Percentiles rank a stretch among this genome's conserved stretches.
These are phyloP conservation scores for Phoma sp. DNA, from an alignment of 2,329 filamentous ascomycete species.

Conservation along the genomic window DNA sequence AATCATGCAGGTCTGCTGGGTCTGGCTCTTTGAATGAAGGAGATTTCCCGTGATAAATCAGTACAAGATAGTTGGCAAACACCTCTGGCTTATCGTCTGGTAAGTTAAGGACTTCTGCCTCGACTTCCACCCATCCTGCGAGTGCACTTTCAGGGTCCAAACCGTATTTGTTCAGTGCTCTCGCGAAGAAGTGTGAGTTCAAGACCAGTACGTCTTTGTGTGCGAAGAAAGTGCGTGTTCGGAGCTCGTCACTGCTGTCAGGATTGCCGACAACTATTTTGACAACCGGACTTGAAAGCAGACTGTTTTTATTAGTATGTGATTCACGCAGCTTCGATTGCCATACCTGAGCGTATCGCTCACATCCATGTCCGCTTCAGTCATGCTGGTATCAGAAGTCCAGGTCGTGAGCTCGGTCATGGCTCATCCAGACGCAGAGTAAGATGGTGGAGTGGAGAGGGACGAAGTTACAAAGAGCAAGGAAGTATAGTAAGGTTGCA, in stretches of 20 bases:
- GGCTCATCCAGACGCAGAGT: too few relatives aligned
- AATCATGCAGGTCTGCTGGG: too few relatives aligned
- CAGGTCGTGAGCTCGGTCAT: too few relatives aligned
- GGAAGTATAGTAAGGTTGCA: too few relatives aligned
- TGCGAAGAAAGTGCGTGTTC: not conserved
- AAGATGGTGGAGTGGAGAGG: too few relatives aligned
- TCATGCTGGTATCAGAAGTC: too few relatives aligned
- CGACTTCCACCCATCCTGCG: not conserved
- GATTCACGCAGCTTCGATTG: too few relatives aligned
- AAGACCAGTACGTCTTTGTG: not conserved
- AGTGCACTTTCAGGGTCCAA: not conserved
- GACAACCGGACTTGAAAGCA: not conserved
- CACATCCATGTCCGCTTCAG: not conserved
- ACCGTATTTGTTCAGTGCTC: not conserved
- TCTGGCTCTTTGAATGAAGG: not conserved
- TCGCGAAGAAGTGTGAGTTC: not conserved
- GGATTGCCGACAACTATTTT: not conserved
- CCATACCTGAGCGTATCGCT: not conserved
- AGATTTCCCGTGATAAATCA: not conserved
- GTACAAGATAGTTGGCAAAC: not conserved
- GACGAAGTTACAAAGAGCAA: too few relatives aligned
- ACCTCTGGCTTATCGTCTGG: not conserved
- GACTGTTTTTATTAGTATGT: not conserved
- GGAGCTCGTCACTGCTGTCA: not conserved
- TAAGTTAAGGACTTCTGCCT: not conserved